Evolutionary conservation across 2,329 filamentous ascomycete genomes (phyloP).

Genomic region (Teratosphaeria destructans): DNA sequence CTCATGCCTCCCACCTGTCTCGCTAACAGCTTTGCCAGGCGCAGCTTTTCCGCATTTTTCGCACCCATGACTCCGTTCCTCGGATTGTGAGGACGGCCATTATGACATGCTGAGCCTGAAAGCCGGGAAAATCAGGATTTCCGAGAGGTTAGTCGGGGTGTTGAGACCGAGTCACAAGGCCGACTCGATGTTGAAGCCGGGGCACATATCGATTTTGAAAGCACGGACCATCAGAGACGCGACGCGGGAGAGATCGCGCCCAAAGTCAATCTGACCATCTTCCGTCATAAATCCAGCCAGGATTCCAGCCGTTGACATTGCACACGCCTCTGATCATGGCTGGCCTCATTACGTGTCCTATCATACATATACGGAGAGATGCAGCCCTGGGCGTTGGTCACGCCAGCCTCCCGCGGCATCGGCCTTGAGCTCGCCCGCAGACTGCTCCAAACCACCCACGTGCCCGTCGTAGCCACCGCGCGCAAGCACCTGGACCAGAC

Average conservation of each 20-base stretch:
- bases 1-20: neutral
- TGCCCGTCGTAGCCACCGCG: constrained; percentile 52
- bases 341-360: neutral
- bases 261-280: neutral
- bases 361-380: constrained; percentile 18
- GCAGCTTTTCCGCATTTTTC: neutral
- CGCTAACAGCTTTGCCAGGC: neutral
- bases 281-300: neutral
- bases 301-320: neutral
- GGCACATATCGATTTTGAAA: neutral
- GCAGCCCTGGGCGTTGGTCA: constrained; percentile 42
- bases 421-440: constrained; percentile 51
- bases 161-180: neutral
- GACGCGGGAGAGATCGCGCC: neutral
- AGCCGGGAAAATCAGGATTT: neutral
- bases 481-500: constrained; percentile 42
- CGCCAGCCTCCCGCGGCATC: constrained; percentile 53
- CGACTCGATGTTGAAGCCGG: neutral
- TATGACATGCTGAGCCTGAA: neutral
- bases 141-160: neutral
- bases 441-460: constrained; percentile 45
- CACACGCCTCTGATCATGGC: neutral
- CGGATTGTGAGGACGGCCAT: neutral
- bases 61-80: neutral
- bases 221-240: neutral